Evolutionary conservation across 257 asterid species (phyloP).

Genomic region (Solanum bulbocastanum): DNA sequence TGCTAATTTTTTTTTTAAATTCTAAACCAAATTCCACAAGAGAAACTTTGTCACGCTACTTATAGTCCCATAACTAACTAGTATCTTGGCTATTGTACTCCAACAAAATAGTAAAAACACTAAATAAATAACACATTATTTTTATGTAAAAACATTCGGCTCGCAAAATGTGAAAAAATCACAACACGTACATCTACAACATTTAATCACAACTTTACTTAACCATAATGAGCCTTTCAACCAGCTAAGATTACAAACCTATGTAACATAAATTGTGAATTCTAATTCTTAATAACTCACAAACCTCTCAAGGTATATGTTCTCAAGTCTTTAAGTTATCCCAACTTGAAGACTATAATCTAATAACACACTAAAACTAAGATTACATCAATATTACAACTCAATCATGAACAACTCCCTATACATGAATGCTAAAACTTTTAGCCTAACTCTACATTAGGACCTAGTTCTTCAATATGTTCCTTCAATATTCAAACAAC

Average conservation of each 20-base stretch:
- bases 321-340: neutral
- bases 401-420: neutral
- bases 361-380: too few species aligned
- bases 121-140: too few species aligned
- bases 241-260: neutral
- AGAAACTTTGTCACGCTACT: neutral
- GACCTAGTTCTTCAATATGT: neutral
- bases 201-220: neutral
- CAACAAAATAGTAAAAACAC: neutral
- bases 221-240: neutral
- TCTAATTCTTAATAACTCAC: neutral
- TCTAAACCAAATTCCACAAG: neutral
- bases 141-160: too few species aligned
- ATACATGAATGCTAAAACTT: neutral
- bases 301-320: neutral
- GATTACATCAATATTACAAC: too few species aligned
- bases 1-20: neutral
- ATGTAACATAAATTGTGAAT: neutral
- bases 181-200: neutral
- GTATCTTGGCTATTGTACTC: neutral
- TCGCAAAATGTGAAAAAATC: neutral
- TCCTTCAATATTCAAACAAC: neutral
- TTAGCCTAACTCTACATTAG: neutral
- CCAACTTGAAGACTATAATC: neutral
- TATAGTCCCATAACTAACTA: neutral